These are phyloP conservation scores for Pythium folliculosum DNA, from an alignment of 352 stramenopile genomes.

Conservation along the genomic window DNA sequence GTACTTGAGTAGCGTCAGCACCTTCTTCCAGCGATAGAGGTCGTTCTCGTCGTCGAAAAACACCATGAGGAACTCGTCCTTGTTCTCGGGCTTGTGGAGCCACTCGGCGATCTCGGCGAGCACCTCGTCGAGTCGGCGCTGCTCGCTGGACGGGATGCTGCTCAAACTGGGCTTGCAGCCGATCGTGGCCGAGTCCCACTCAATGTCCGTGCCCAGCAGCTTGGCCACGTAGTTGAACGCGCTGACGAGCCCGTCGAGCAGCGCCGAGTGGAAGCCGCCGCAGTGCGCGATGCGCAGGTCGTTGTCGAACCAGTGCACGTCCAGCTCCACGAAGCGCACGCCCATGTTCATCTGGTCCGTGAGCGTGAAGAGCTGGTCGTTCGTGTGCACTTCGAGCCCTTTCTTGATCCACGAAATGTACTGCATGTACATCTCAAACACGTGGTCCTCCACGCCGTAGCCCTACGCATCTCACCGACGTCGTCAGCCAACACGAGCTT, in stretches of 20 bases:
- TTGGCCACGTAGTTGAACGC: constrained; percentile 67
- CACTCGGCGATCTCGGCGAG: constrained; percentile 56
- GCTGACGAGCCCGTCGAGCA: constrained; percentile 65
- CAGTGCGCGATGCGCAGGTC: constrained; percentile 71
- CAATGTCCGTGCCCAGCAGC: constrained; percentile 52
- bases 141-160: constrained; percentile 60
- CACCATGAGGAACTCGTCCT: constrained; percentile 74
- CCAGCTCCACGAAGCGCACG: constrained; percentile 66
- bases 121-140: constrained; percentile 46
- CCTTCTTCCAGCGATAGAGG: constrained; percentile 82
- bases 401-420: constrained; percentile 63
- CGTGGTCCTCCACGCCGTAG: constrained; percentile 67
- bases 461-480: constrained; percentile 22
- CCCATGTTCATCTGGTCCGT: constrained; percentile 70
- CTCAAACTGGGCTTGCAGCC: constrained; percentile 71
- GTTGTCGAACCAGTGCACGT: constrained; percentile 71
- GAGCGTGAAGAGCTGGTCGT: constrained; percentile 68
- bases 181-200: constrained; percentile 73
- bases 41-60: constrained; percentile 85
- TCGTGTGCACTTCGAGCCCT: constrained; percentile 57
- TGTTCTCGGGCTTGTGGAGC: constrained; percentile 56
- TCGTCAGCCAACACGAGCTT: background rate
- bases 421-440: constrained; percentile 60
- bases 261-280: constrained; percentile 52
- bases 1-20: constrained; percentile 61